These are phyloP conservation scores for Leucocoprinus birnbaumii DNA, from an alignment of 768 basidiomycete species.

Conservation along the genomic window DNA sequence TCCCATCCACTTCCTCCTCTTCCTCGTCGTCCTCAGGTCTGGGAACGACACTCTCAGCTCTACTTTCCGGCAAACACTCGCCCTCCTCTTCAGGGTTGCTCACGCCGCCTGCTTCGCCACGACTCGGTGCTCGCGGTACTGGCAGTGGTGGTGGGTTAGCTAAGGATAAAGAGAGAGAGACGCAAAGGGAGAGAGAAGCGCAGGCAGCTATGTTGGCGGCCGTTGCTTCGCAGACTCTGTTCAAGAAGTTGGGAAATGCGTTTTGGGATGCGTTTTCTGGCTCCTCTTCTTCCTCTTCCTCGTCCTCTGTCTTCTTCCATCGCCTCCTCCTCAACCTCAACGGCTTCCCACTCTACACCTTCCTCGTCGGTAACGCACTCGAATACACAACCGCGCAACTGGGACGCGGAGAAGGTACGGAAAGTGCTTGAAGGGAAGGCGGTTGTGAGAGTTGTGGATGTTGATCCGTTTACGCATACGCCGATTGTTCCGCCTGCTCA, in stretches of 20 bases:
- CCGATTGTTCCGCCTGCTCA: conserved; percentile 10
- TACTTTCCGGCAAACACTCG: conserved; percentile 11
- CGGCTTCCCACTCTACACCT: too few species aligned
- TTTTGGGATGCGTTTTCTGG: conserved; percentile 93
- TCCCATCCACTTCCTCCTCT: too few species aligned
- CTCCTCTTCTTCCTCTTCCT: conserved; percentile 23
- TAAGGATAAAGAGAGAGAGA: conserved; percentile 29
- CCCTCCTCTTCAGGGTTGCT: neutral
- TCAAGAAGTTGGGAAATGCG: conserved; percentile 66
- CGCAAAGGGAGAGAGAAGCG: conserved; percentile 18
- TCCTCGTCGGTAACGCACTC: neutral
- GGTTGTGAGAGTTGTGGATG: conserved; percentile 74
- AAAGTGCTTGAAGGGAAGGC: conserved; percentile 82
- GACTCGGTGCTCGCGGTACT: neutral
- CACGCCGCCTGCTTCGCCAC: conserved; percentile 5
- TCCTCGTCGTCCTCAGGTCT: neutral
- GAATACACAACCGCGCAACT: conserved; percentile 16
- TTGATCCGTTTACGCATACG: conserved; percentile 41
- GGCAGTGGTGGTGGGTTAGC: neutral
- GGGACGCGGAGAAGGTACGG: conserved; percentile 77
- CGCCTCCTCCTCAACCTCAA: conserved; percentile 21
- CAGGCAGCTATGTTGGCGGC: conserved; percentile 61
- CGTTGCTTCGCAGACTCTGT: conserved; percentile 76
- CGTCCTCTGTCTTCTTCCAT: conserved; percentile 17
- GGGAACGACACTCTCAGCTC: conserved; percentile 3